Percentiles rank a stretch among this genome's conserved stretches.
Evolutionary conservation across 805 yeast species (phyloP).

Genomic region (Lachancea quebecensis): DNA sequence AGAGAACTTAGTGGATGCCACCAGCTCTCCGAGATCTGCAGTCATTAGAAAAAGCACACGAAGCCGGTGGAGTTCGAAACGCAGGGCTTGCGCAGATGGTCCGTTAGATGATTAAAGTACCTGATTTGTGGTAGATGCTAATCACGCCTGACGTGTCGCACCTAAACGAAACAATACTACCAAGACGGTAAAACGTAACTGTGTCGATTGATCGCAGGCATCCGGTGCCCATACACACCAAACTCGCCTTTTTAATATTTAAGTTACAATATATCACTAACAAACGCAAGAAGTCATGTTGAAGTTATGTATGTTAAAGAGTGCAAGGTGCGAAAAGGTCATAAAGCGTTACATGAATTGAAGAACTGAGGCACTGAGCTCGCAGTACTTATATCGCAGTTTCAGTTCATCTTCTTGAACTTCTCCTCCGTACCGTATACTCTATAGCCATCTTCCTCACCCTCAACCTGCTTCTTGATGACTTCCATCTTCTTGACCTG

Average conservation of each 20-base stretch:
- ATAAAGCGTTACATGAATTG: background rate
- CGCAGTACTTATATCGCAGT: background rate
- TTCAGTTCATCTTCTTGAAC: conserved; percentile 20
- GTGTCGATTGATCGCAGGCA: too few species aligned
- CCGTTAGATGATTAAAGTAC: background rate
- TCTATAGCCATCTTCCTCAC: conserved; percentile 63
- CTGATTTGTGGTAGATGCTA: background rate
- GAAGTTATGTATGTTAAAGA: background rate
- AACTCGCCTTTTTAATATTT: too few species aligned
- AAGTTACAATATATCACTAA: background rate
- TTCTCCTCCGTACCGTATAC: conserved; percentile 53
- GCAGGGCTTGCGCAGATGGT: too few species aligned
- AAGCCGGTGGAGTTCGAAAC: background rate
- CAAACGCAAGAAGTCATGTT: background rate
- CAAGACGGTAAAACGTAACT: too few species aligned
- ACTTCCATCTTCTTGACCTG: conserved; percentile 72
- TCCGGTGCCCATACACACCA: too few species aligned
- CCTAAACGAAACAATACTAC: too few species aligned
- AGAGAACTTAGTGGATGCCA: conserved; percentile 21
- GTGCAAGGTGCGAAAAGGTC: background rate
- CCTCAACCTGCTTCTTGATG: conserved; percentile 76
- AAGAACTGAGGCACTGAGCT: background rate
- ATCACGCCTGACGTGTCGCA: background rate
- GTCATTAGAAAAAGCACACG: background rate
- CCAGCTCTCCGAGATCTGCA: background rate